Percentiles rank a stretch among this genome's conserved stretches.
Conservation (phyloP, 495 filamentous ascomycete genomes). For the Xylaria curta region DNA sequence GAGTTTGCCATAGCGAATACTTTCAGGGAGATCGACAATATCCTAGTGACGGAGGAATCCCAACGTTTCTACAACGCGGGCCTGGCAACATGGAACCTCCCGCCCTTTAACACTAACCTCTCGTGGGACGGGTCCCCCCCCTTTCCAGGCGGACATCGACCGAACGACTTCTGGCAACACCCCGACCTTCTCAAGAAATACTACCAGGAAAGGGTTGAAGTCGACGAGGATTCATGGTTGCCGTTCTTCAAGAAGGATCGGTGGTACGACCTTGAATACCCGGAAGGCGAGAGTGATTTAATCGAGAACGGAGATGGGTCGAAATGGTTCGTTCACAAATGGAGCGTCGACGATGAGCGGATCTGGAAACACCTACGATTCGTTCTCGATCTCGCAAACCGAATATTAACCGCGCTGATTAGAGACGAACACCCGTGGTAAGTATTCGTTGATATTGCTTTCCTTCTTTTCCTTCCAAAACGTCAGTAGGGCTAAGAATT, state of each 20-base stretch:
- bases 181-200: not conserved
- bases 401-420: not conserved
- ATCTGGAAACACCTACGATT: constrained; percentile 1
- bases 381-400: constrained; percentile 1
- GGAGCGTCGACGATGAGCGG: constrained; percentile 4
- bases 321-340: not conserved
- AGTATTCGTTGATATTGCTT: not conserved
- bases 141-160: not conserved
- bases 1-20: not conserved
- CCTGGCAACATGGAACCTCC: not conserved
- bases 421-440: constrained; percentile 4
- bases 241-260: not conserved
- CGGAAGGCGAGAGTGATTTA: not conserved
- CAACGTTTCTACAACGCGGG: not conserved
- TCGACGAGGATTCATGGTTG: constrained; percentile 2
- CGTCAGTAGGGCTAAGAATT: not conserved
- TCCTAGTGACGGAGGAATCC: not conserved
- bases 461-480: no score
- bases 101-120: not conserved
- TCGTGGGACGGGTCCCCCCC: not conserved
- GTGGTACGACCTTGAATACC: not conserved
- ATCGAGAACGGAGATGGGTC: not conserved
- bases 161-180: not conserved
- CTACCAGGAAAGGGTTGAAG: not conserved
- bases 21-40: not conserved